Percentiles rank a stretch among this genome's conserved stretches.
These are phyloP conservation scores for Hyaloscypha bicolor DNA, from an alignment of 495 filamentous ascomycete species.

Conservation along the genomic window DNA sequence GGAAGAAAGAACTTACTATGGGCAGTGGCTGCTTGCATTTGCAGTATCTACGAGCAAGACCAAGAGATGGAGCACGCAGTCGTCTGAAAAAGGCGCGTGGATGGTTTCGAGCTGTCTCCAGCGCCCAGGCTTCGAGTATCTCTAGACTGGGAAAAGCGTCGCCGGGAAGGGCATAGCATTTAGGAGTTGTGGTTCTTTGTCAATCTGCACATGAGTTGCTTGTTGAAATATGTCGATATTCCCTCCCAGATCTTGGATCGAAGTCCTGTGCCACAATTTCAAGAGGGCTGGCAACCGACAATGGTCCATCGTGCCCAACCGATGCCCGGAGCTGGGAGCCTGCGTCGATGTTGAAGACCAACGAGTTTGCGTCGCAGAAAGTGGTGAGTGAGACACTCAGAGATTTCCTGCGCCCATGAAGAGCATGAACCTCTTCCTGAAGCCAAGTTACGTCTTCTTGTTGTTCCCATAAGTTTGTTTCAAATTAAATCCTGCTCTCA, in stretches of 20 bases:
- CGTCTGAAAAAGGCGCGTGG: no score
- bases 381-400: neutral
- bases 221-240: neutral
- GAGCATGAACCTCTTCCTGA: neutral
- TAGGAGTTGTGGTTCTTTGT: neutral
- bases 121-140: neutral
- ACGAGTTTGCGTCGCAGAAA: neutral
- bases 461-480: conserved; percentile 6
- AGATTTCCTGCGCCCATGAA: conserved; percentile 2
- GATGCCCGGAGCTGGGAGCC: neutral
- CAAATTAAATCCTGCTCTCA: neutral
- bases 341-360: neutral
- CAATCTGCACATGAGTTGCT: no score
- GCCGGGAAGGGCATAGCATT: neutral
- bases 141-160: neutral
- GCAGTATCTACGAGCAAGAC: no score
- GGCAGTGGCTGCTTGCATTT: no score
- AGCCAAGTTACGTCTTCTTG: neutral
- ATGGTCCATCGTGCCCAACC: neutral
- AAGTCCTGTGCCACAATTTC: conserved; percentile 4
- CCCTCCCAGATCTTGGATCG: neutral
- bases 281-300: neutral
- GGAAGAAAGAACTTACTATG: no score
- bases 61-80: no score
- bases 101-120: neutral